phyloP scores from a whole-genome alignment of 768 basidiomycete genomes.

The Daedalea quercina region DNA sequence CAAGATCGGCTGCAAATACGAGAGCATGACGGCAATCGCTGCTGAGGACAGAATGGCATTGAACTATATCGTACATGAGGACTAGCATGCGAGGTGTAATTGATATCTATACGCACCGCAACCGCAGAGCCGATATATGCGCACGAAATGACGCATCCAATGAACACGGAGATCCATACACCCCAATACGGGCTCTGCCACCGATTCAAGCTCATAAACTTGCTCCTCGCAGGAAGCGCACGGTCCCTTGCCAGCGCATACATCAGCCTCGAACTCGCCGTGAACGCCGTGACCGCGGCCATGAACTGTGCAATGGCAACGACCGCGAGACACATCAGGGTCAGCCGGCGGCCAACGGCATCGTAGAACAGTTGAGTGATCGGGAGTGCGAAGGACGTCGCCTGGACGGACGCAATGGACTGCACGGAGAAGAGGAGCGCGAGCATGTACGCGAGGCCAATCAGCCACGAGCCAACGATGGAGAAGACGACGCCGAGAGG shows the following conservation, averaged over 20 bases:
- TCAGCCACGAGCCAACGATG: conserved; percentile 50
- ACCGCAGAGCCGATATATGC: conserved; percentile 52
- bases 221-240: conserved; percentile 39
- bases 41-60: conserved; percentile 52
- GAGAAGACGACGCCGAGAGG: conserved; percentile 51
- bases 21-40: conserved; percentile 51
- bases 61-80: conserved; percentile 27
- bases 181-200: conserved; percentile 50
- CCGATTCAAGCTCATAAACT: conserved; percentile 44
- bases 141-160: conserved; percentile 49
- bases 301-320: conserved; percentile 44
- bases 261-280: conserved; percentile 49
- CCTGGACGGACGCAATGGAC: conserved; percentile 41
- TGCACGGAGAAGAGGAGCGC: conserved; percentile 53
- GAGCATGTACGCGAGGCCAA: conserved; percentile 52
- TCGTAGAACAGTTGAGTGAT: conserved; percentile 54
- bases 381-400: conserved; percentile 47
- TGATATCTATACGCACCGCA: conserved; percentile 42
- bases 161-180: conserved; percentile 46
- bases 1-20: conserved; percentile 50
- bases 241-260: conserved; percentile 52
- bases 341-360: conserved; percentile 39
- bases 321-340: conserved; percentile 45
- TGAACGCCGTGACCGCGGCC: conserved; percentile 52
- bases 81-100: neutral